A percentile compares a stretch with the other conserved stretches of the same genome.
These are phyloP conservation scores for Pseudocercospora cruenta DNA, from an alignment of 2,329 filamentous ascomycete genomes.

Conservation along the genomic window DNA sequence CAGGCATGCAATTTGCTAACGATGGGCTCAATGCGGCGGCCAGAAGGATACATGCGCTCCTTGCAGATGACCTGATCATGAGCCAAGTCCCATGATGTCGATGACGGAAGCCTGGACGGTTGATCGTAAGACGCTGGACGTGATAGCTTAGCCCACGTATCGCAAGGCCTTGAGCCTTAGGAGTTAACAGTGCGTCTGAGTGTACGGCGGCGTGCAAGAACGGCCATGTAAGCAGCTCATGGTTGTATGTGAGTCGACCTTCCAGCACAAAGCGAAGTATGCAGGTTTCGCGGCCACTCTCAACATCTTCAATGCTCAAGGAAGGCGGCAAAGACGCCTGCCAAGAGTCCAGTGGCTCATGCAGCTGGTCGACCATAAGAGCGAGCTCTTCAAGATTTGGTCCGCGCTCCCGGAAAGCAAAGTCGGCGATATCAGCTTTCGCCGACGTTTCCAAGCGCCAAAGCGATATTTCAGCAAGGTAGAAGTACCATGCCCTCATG, in stretches of 20 bases:
- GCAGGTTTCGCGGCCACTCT: background rate
- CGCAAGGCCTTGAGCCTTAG: background rate
- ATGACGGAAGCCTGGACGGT: background rate
- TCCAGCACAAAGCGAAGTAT: background rate
- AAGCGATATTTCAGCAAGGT: background rate
- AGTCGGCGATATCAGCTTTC: background rate
- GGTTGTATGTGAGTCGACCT: background rate
- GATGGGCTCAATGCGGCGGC: background rate
- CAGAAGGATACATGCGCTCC: background rate
- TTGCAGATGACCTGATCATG: background rate
- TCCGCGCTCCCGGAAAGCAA: background rate
- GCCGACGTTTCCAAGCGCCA: background rate
- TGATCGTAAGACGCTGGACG: background rate
- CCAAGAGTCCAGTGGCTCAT: background rate
- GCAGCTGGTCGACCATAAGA: background rate
- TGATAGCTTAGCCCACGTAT: background rate
- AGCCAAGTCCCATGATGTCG: background rate
- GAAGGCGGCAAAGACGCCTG: background rate
- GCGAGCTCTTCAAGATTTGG: background rate
- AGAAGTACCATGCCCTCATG: background rate
- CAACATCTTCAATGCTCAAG: background rate
- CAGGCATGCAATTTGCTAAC: background rate
- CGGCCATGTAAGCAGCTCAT: background rate
- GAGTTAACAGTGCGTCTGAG: background rate
- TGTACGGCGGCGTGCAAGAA: background rate